phyloP scores from a whole-genome alignment of 768 basidiomycete genomes.

The Tremella yokohamensis region DNA sequence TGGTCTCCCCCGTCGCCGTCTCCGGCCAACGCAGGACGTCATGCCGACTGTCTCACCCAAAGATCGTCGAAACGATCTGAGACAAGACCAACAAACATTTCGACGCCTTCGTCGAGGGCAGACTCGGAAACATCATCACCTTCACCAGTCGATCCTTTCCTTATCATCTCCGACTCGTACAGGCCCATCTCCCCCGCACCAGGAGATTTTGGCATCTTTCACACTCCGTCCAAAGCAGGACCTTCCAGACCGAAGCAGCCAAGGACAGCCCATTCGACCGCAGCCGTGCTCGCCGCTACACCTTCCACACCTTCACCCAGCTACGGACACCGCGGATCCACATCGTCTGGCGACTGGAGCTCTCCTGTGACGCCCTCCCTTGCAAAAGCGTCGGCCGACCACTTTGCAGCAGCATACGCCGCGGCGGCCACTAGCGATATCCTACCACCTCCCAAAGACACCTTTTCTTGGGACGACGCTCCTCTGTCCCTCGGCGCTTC shows the following conservation, averaged over 20 bases:
- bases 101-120: slow-evolving; percentile 2
- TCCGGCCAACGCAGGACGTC: neutral
- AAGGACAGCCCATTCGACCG: slow-evolving; percentile 3
- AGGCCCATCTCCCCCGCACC: slow-evolving; percentile 17
- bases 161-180: slow-evolving; percentile 25
- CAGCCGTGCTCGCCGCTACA: neutral
- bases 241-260: slow-evolving; percentile 10
- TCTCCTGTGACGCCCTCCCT: slow-evolving; percentile 31
- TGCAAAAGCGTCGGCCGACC: slow-evolving; percentile 28
- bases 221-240: slow-evolving; percentile 25
- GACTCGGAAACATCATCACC: slow-evolving; percentile 26
- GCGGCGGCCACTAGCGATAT: slow-evolving; percentile 9
- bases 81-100: neutral
- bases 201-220: slow-evolving; percentile 32
- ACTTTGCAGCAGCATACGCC: slow-evolving; percentile 12
- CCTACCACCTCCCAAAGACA: slow-evolving; percentile 5
- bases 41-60: neutral
- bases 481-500: slow-evolving; percentile 17
- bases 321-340: slow-evolving; percentile 13
- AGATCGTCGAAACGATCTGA: neutral
- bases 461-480: slow-evolving; percentile 36
- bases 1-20: slow-evolving; percentile 16
- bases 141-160: slow-evolving; percentile 26
- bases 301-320: neutral
- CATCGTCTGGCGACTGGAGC: slow-evolving; percentile 29